phyloP scores from a whole-genome alignment of 2,329 filamentous ascomycete genomes.

The Cryoendolithus antarcticus region DNA sequence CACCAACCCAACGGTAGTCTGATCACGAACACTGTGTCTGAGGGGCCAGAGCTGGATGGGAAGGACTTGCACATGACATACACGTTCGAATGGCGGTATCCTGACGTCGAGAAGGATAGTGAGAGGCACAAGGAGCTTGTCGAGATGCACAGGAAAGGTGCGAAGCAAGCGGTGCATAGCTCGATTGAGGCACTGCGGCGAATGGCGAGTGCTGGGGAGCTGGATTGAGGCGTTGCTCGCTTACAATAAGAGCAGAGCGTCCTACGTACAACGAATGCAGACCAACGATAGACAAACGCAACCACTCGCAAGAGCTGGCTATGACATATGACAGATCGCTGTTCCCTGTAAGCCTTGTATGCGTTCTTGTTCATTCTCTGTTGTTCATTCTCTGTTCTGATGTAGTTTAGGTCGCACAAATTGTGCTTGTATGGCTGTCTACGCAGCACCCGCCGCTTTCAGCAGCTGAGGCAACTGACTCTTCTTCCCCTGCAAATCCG shows the following conservation, averaged over 20 bases:
- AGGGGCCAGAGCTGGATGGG: conserved; percentile 23
- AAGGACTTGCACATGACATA: conserved; percentile 34
- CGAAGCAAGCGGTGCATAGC: conserved; percentile 31
- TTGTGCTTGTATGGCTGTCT: conserved; percentile 15
- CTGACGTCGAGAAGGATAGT: conserved; percentile 24
- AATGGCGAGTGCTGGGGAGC: conserved; percentile 24
- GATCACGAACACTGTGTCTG: conserved; percentile 33
- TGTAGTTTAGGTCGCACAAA: too few relatives aligned
- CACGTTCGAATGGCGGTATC: conserved; percentile 31
- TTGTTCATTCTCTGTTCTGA: too few relatives aligned
- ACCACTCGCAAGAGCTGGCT: too few relatives aligned
- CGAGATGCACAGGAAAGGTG: conserved; percentile 17
- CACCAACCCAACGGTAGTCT: conserved; percentile 29
- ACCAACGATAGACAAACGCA: too few relatives aligned
- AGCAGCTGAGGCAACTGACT: conserved; percentile 51
- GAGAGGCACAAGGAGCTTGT: conserved; percentile 21
- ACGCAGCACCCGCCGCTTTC: conserved; percentile 52
- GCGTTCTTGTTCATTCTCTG: too few relatives aligned
- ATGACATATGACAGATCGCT: too few relatives aligned
- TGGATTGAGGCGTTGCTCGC: conserved; percentile 8
- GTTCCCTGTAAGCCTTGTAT: too few relatives aligned
- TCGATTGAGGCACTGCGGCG: conserved; percentile 31
- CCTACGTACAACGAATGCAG: too few relatives aligned
- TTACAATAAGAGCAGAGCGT: too few relatives aligned
- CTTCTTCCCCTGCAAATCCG: conserved; percentile 61